Conservation (phyloP, 2,329 filamentous ascomycete species). For the Chalara sp. region DNA sequence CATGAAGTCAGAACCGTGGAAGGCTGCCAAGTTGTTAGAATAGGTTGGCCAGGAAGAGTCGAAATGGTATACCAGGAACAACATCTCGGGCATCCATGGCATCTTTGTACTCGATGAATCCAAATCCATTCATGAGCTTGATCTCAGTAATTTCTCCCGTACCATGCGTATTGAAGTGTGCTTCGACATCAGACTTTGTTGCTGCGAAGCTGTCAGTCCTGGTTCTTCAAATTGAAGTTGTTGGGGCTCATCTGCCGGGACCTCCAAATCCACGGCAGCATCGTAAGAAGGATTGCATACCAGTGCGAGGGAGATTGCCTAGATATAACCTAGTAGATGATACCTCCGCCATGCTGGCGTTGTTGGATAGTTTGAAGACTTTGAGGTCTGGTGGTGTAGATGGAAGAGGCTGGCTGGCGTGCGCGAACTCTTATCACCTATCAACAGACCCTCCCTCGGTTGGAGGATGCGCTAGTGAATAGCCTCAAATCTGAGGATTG, state of each 20-base stretch:
- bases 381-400: no score
- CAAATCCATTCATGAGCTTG: conserved; percentile 99
- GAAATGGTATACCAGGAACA: conserved; percentile 72
- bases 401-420: no score
- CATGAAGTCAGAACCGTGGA: conserved; percentile 98
- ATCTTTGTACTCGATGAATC: conserved; percentile 99
- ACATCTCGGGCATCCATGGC: conserved; percentile 97
- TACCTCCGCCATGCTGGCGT: conserved; percentile 66
- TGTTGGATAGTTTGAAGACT: neutral
- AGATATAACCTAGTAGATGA: conserved; percentile 93
- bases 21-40: conserved; percentile 21
- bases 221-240: neutral
- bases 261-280: conserved; percentile 2
- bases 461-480: no score
- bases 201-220: conserved; percentile 44
- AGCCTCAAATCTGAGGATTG: no score
- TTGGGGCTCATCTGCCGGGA: neutral
- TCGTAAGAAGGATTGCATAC: conserved; percentile 46
- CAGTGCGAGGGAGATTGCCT: conserved; percentile 93
- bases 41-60: neutral
- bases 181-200: conserved; percentile 94
- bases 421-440: no score
- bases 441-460: no score
- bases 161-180: conserved; percentile 91
- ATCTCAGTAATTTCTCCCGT: conserved; percentile 97